Percentiles rank a stretch among this genome's conserved stretches.
Evolutionary conservation across 306 rosid genomes (phyloP).

Genomic region (Begonia peltatifolia): DNA sequence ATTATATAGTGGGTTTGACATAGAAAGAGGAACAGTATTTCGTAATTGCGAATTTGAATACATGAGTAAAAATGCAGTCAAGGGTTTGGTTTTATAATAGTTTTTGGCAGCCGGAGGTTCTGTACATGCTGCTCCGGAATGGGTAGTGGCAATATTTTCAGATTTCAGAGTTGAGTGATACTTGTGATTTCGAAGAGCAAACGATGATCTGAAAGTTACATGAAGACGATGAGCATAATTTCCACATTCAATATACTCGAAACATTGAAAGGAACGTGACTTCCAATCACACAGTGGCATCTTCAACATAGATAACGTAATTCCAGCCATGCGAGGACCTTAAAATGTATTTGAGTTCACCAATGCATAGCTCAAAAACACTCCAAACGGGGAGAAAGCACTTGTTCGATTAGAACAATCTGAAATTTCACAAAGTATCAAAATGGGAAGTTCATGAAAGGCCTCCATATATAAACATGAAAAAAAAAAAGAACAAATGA

Average conservation of each 20-base stretch:
- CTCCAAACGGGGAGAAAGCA: too few species aligned
- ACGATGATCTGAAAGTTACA: slow-evolving; percentile 14
- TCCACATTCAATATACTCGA: slow-evolving; percentile 12
- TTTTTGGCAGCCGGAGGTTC: slow-evolving; percentile 11
- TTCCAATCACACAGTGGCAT: slow-evolving; percentile 13
- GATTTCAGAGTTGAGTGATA: slow-evolving; percentile 4
- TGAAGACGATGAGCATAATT: slow-evolving; percentile 7
- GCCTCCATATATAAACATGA: neutral
- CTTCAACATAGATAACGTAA: slow-evolving; percentile 27
- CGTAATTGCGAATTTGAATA: slow-evolving; percentile 11
- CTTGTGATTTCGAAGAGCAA: slow-evolving; percentile 10
- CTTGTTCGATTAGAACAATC: neutral
- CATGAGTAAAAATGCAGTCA: slow-evolving; percentile 15
- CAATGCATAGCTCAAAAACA: neutral
- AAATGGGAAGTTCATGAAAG: neutral
- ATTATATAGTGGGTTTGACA: slow-evolving; percentile 13
- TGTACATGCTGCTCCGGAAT: slow-evolving; percentile 9
- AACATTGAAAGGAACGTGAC: slow-evolving; percentile 11
- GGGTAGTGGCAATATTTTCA: slow-evolving; percentile 8
- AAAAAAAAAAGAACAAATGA: neutral
- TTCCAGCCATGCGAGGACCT: slow-evolving; percentile 36
- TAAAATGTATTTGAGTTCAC: slow-evolving; percentile 13
- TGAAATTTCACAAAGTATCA: neutral
- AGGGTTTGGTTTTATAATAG: slow-evolving; percentile 11
- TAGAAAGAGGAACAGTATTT: slow-evolving; percentile 20